Evolutionary conservation across 257 asterid genomes (phyloP), one percentile per base, ranked within the genome.

Genomic region (Penstemon barbatus): DNA sequence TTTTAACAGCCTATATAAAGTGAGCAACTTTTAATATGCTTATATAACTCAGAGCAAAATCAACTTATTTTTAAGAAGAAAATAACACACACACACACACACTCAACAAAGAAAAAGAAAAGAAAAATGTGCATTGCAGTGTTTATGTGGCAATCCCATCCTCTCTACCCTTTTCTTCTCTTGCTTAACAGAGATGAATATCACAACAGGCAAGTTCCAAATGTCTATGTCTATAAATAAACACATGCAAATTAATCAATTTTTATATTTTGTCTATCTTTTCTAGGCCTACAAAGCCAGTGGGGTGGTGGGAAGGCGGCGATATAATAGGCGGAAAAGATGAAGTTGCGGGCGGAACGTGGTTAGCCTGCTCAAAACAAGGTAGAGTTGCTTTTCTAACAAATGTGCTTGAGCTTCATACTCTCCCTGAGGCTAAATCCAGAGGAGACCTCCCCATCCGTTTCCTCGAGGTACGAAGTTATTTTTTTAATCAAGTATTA

Each of bases 141-240:
- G 73, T 89, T 86, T 61, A 42, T 86, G 77, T 86, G 96, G 96
- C 86, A 86, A 79, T 61, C 85, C 39, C 87, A 84, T 44, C 81
- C 89, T 70, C 52, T 63, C 11, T 86, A 89, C 74, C 92, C 94
- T 42, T 83, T 86, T 11, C 76, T 89, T 48, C 86, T 89, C 52
- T 80, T 89, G 78, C 89, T 82, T 18, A 89, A 89, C 76, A 84
- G 96, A 70, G 91, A 89, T 80, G 96, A 89, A 77, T 89, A 82
- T 65, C 96, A 88, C 78, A 78, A 76, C 71, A 82, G 96, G 88
- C 75, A 83, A 77, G 74, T 63, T 38, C 13, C 33, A 25, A 25
- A 25, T 25, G 33, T 25, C 33, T 25, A 25, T 25, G 2, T 25
- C 2, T 25, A 8, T 4, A 43, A 3, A 43, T 43, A 43, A 43